Percentiles rank a stretch among this genome's conserved stretches.
Evolutionary conservation across 352 stramenopile species (phyloP).

Genomic region (Globisporangium orthogonon): DNA sequence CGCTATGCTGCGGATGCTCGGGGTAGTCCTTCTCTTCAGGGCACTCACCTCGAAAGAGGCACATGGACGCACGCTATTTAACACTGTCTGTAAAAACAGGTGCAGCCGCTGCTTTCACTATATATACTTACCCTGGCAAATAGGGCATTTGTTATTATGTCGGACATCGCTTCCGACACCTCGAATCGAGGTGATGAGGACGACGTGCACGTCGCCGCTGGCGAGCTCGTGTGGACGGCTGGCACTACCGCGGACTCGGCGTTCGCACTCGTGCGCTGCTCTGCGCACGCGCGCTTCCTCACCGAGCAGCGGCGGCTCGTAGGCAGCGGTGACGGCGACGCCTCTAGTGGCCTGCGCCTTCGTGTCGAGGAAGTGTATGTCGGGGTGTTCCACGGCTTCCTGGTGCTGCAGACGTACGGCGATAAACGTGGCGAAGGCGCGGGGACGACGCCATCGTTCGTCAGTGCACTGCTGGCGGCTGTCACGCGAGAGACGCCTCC

Average conservation of each 20-base stretch:
- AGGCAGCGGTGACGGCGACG: background rate
- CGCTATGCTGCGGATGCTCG: too few species aligned
- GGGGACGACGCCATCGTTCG: background rate
- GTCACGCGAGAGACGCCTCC: background rate
- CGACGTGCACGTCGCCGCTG: too few species aligned
- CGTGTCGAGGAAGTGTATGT: conserved; percentile 13
- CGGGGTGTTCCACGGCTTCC: conserved; percentile 6
- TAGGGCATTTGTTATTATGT: too few species aligned
- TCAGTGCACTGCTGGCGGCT: background rate
- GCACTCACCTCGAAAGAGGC: too few species aligned
- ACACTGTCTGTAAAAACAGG: too few species aligned
- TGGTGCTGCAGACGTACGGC: background rate
- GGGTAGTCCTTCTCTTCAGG: too few species aligned
- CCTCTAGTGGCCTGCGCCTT: conserved; percentile 3
- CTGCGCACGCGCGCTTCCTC: conserved; percentile 2
- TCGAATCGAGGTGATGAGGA: too few species aligned
- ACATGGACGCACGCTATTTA: too few species aligned
- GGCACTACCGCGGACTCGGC: background rate
- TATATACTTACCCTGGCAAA: too few species aligned
- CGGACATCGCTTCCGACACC: too few species aligned
- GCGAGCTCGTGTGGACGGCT: too few species aligned
- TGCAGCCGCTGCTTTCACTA: too few species aligned
- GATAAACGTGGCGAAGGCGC: background rate
- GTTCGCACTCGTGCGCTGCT: conserved; percentile 4
- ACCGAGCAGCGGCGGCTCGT: background rate